Evolutionary conservation across 768 basidiomycete species (phyloP), one percentile per base, ranked within the genome.

Genomic region (Naganishia vishniacii): DNA sequence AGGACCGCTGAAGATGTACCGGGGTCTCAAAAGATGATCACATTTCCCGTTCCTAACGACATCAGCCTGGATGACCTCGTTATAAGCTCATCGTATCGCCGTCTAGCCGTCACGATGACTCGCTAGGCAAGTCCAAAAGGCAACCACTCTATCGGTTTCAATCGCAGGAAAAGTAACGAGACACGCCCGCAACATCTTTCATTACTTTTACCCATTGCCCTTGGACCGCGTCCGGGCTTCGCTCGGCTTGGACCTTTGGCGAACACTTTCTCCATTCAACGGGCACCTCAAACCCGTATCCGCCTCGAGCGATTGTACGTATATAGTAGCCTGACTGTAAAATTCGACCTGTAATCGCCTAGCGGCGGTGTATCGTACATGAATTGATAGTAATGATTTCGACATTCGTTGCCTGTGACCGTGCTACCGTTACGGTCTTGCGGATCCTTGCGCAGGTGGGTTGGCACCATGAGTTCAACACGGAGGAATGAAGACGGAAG

Each of bases 1-100:
- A 6, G 53, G 53, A 9, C 53, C 53, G 2, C 53, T 56, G 28
- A 56, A 56, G 53, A 56, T 56, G 53, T 56, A 56, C 53, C 32
- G 34, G 23, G 53, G 53, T 8, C 53, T 56, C n/a, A 34, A 34
- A 25, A 37, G 53, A 56, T 56, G 53, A 56, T 23, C 23, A 20
- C 25, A 18, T 25, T 20, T 8, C 18, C 28, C 7, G 5, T 25
- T 25, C 26, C 16, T 20, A 18, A 12, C 42, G n/a, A 44, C 42
- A 44, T 44, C 42, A 44, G 42, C 42, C 11, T 44, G n/a, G 42
- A 44, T n/a, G 9, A 20, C 9, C 9, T 44, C n/a, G 42, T 18
- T 44, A 44, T 44, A 44, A 44, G 9, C n/a, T 15, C 42, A 15
- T n/a, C 42, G 42, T 18, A 20, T 44, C 42, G 13, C 15, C 34